Base-by-base conservation (phyloP, 2,329 filamentous ascomycete genomes). In the Berkeleyomyces basicola region DNA sequence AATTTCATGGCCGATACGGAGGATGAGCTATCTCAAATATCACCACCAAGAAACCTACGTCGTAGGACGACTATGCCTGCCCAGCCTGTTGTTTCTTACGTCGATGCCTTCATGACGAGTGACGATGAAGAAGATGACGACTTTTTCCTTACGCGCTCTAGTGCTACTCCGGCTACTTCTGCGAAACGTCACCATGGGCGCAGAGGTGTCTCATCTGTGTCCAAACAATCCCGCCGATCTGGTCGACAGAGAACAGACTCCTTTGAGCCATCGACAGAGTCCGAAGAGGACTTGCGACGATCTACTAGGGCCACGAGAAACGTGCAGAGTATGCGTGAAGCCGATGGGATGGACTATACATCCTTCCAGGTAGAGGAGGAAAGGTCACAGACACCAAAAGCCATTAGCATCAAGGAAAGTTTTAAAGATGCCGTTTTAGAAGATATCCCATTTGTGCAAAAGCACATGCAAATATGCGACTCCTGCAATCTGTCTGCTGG, bases 391-490 rank as follows among this genome's bases (percentile, higher is more conserved):
- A 9, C 46, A 10, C 76, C 81, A 0, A 83, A 84, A 71, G 74
- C 82, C 49, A 74, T 81, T 10, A 83, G 84, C 11, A 80, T 90
- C 33, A 85, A 83, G 67, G 93, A 97, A 70, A 72, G 81, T 4
- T 97, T 95, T 70, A 78, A 83, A 63, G 73, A 78, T 83, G 11
- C 81, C 86, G 46, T 23, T 23, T 23, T 2, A 23, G 74, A 79
- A 2, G n/a, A 59, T 6, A 23, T 31, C 36, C 36, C 16, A 37
- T 99, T 99, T 71, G 79, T 80, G 61, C 75, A 78, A 31, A 79
- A 82, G 9, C 93, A 99, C 72, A 82, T 79, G 57, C 76, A 81
- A 47, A 76, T 75, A 6, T 99, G 93, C 71, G 85, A 88, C 67
- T 79, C 83, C 2, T 99, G 93, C 70, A 75, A 74, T 58, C 73